Evolutionary conservation across 805 yeast species (phyloP), one percentile per base, ranked within the genome.

Genomic region (Saccharomycopsis sp.): DNA sequence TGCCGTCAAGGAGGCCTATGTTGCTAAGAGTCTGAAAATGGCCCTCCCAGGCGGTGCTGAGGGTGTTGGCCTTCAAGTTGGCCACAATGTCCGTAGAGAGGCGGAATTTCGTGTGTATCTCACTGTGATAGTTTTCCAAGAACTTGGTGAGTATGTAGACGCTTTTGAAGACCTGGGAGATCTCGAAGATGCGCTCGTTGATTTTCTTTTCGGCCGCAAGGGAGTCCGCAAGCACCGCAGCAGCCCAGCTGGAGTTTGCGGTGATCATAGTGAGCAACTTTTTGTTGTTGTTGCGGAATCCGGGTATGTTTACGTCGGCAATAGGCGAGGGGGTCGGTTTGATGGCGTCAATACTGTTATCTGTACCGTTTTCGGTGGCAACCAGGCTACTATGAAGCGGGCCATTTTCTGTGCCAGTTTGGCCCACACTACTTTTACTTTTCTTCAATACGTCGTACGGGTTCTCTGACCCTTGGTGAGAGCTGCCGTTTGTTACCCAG

Each of bases 181-280:
- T 70, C 52, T 76, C 77, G 1, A 62, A 61, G 3, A 71, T 63
- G 3, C 71, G 65, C 4, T 67, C 70, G 2, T 64, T 64, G 18
- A 70, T 63, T 20, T 64, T 61, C 47, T 70, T 72, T 57, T 72
- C 66, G 56, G 74, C 64, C 51, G 72, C 63, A 29, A 68, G 24
- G 53, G 77, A 64, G 59, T 78, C 80, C 1, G 76, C 74, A 41
- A 73, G 70, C 20, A 80, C 61, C 1, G 80, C 78, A 23, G 75
- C 71, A 16, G 80, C 68, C 85, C 85, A 82, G 0, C 78, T 79
- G n/a, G 76, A 69, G 62, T 79, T 78, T 0, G 75, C 65, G 5
- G 78, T 75, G n/a, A 80, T 61, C 9, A 73, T 64, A 29, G 75
- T 70, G 0, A 71, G 61, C 23, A 73, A 64, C 7, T 63, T 54